Conservation (phyloP, 306 rosid genomes). For the Cucumis cinereus region DNA sequence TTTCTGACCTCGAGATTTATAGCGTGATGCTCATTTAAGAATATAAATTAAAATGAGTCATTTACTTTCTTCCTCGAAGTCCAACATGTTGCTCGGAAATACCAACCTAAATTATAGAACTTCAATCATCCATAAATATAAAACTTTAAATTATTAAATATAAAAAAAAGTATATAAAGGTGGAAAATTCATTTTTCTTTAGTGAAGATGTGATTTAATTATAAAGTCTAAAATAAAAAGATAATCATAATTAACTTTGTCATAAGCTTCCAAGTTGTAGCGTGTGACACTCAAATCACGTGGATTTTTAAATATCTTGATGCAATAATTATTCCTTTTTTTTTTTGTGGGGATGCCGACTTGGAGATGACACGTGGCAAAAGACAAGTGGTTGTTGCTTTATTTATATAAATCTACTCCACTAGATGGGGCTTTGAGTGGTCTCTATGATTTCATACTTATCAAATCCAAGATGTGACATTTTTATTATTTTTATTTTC, state of each 20-base stretch:
- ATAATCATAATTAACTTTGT: neutral
- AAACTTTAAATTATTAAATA: too few species aligned
- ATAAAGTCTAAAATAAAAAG: neutral
- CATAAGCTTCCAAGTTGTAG: neutral
- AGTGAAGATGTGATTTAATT: neutral
- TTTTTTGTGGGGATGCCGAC: neutral
- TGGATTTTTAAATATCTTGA: neutral
- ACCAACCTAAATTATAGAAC: too few species aligned
- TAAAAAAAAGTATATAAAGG: neutral
- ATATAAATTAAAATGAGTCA: too few species aligned
- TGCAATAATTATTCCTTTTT: neutral
- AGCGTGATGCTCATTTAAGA: too few species aligned
- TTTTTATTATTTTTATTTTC: neutral
- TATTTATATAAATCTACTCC: neutral
- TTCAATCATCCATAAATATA: too few species aligned
- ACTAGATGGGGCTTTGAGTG: neutral
- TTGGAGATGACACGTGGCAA: neutral
- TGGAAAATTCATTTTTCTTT: neutral
- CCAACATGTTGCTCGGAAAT: too few species aligned
- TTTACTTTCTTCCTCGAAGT: too few species aligned
- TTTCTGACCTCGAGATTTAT: too few species aligned
- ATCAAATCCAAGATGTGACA: neutral
- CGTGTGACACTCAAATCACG: neutral
- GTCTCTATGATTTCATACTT: neutral
- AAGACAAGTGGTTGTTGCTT: neutral